These are phyloP conservation scores for Ajuga reptans DNA, from an alignment of 305 asterid species.

Conservation along the genomic window DNA sequence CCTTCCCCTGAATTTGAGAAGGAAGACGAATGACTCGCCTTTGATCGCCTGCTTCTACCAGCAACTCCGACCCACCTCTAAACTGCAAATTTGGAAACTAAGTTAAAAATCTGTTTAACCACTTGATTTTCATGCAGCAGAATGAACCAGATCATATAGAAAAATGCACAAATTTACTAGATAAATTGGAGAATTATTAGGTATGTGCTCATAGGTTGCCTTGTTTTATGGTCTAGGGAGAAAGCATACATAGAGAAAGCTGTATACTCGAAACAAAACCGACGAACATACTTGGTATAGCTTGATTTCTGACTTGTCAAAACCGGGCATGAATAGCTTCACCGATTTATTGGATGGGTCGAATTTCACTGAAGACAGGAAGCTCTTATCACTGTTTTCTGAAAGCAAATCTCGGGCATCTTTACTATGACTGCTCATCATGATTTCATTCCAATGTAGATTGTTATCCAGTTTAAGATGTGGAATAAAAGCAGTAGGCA, in stretches of 20 bases:
- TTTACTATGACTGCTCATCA: constrained; percentile 38
- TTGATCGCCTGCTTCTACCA: constrained; percentile 94
- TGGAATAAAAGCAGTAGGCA: constrained; percentile 57
- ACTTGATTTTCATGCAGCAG: neutral
- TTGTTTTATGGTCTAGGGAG: neutral
- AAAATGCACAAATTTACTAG: neutral
- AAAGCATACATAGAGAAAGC: neutral
- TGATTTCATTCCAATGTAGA: constrained; percentile 49
- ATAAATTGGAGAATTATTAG: neutral
- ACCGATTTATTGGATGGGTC: constrained; percentile 56
- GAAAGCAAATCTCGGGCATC: constrained; percentile 54
- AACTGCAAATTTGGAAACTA: constrained; percentile 47
- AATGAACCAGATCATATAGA: neutral
- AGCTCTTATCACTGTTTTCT: constrained; percentile 19
- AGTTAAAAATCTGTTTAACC: neutral
- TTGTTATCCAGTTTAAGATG: constrained; percentile 30
- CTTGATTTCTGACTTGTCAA: constrained; percentile 95
- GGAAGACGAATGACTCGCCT: constrained; percentile 78
- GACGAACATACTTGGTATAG: constrained; percentile 60
- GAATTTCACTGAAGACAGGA: constrained; percentile 42
- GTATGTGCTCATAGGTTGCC: neutral
- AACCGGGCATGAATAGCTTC: constrained; percentile 91
- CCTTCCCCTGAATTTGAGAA: constrained; percentile 75
- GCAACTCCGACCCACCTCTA: constrained; percentile 80
- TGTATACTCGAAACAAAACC: neutral